Evolutionary conservation across 306 rosid species (phyloP).

Genomic region (Pterocarpus santalinus): DNA sequence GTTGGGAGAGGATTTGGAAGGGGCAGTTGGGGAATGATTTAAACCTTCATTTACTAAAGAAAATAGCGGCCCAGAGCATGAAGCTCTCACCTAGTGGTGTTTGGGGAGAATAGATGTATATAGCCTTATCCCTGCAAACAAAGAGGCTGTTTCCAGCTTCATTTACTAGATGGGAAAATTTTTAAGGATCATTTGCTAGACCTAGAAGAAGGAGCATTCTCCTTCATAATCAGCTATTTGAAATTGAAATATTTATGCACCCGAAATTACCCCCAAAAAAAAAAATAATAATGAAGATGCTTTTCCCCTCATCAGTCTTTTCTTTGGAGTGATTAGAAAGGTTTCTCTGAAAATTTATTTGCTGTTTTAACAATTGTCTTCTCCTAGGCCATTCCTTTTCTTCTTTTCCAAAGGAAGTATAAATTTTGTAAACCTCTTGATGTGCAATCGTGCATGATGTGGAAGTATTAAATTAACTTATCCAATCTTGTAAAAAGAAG

Average conservation of each 20-base stretch:
- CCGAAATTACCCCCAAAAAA: not conserved
- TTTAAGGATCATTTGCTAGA: not conserved
- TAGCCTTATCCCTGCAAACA: too few relatives aligned
- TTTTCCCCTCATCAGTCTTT: not conserved
- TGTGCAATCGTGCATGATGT: not conserved
- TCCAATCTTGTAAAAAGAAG: conserved; percentile 4
- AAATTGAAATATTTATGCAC: not conserved
- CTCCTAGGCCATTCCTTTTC: not conserved
- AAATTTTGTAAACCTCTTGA: not conserved
- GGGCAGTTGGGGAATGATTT: not conserved
- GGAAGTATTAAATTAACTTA: not conserved
- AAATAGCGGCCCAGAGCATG: too few relatives aligned
- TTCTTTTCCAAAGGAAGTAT: not conserved
- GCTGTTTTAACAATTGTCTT: not conserved
- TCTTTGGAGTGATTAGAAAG: not conserved
- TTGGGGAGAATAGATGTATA: too few relatives aligned
- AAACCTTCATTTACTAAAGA: not conserved
- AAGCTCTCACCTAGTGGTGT: too few relatives aligned
- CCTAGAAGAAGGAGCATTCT: not conserved
- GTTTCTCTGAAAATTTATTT: not conserved
- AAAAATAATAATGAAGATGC: not conserved
- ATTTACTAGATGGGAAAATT: too few relatives aligned
- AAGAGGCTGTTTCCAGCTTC: too few relatives aligned
- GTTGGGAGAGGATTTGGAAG: not conserved
- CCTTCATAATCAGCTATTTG: not conserved